Evolutionary conservation across 1,284 basidiomycete genomes (phyloP), one percentile per base, ranked within the genome.

Genomic region (Fomitopsis palustris): DNA sequence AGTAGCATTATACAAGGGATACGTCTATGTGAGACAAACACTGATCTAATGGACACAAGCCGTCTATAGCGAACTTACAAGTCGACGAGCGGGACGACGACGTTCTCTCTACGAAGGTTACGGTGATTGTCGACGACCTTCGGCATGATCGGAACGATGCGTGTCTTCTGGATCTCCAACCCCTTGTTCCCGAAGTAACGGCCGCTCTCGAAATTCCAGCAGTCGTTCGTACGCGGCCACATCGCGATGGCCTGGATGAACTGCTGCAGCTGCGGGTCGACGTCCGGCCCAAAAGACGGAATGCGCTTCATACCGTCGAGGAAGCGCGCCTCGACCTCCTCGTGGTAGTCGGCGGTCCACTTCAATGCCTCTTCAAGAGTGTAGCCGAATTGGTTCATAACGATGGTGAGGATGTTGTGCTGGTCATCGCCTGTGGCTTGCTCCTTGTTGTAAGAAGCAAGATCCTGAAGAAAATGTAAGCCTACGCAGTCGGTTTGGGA

Each of bases 151-250:
- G 54, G 45, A 1, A 64, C 57, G 21, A 17, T 21, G 17, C 65
- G 54, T 4, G 47, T 43, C 55, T 59, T 59, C 56, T 68, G 62
- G 14, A 72, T 64, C 33, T 72, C 66, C 2, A 57, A 25, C 0
- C 71, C 73, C 29, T 65, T 62, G 7, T 57, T 67, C 9, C 73
- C 74, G 56, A 76, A 76, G 62, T 77, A 77, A 21, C 75, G 64
- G 42, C 68, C 65, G 56, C 72, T 68, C 56, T 73, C 74, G 54
- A 75, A 76, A 49, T 64, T 69, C 76, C 75, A 77, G 52, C 71
- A 67, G 27, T 73, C 56, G n/a, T 63, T 65, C 4, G 69, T 67
- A 19, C 68, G 64, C 19, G 74, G 69, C 72, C 68, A 71, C 38
- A 68, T 63, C 27, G 62, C 65, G 35, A 74, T 47, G 6, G 64